Evolutionary conservation across 192 early-diverging fungal genomes (phyloP).

Genomic region (Entophlyctis helioformis): DNA sequence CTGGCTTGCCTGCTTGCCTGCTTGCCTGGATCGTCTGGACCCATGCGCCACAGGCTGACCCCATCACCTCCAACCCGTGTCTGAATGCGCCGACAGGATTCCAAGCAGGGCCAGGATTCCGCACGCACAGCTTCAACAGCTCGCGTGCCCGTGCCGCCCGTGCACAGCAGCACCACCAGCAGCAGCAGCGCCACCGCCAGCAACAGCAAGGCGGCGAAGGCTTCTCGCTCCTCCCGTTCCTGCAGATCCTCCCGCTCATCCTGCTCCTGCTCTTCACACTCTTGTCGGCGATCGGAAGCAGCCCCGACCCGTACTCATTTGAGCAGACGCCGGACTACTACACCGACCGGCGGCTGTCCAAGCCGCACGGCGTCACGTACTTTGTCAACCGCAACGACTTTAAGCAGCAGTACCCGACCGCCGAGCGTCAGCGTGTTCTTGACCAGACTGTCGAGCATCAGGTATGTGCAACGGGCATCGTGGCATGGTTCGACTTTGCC

Average conservation of each 20-base stretch:
- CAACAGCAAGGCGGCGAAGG: slow-evolving; percentile 5
- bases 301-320: too few relatives aligned
- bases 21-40: slow-evolving; percentile 27
- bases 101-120: slow-evolving; percentile 43
- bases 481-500: too few relatives aligned
- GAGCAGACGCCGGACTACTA: too few relatives aligned
- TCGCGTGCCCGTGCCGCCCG: slow-evolving; percentile 14
- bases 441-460: too few relatives aligned
- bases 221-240: slow-evolving; percentile 26
- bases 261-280: slow-evolving; percentile 66
- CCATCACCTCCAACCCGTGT: not conserved
- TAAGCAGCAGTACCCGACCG: too few relatives aligned
- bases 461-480: too few relatives aligned
- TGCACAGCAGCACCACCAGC: slow-evolving; percentile 31
- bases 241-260: slow-evolving; percentile 71
- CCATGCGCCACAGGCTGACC: slow-evolving; percentile 1
- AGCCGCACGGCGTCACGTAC: too few relatives aligned
- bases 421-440: too few relatives aligned
- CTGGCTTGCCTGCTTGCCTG: not conserved
- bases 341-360: too few relatives aligned
- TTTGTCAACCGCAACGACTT: too few relatives aligned
- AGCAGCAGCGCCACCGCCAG: slow-evolving; percentile 21
- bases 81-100: slow-evolving; percentile 10
- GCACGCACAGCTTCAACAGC: slow-evolving; percentile 27
- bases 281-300: too few relatives aligned